These are phyloP conservation scores for Eucalyptus regnans DNA, from an alignment of 345 rosid species.

Conservation along the genomic window DNA sequence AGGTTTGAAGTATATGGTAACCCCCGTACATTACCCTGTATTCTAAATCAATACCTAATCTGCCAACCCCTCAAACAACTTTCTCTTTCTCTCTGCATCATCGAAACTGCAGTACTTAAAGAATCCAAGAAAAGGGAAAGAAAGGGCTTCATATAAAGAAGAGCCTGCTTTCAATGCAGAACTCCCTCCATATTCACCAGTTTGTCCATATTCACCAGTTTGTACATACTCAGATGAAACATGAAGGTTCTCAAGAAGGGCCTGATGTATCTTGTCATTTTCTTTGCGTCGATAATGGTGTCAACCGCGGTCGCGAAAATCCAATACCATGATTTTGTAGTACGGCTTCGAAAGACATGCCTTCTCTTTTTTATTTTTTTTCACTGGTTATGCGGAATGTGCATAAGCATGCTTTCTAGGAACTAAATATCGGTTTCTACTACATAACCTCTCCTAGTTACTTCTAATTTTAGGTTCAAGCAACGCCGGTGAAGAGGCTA, in stretches of 20 bases:
- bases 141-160: neutral
- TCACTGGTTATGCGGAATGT: neutral
- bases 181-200: neutral
- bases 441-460: neutral
- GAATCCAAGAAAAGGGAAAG: neutral
- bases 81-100: neutral
- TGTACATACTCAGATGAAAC: neutral
- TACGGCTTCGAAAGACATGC: slow-evolving; percentile 10
- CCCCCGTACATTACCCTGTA: neutral
- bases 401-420: neutral
- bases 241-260: neutral
- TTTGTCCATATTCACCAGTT: neutral
- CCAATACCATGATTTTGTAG: slow-evolving; percentile 64
- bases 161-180: neutral
- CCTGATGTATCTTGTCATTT: neutral
- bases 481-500: slow-evolving; percentile 84
- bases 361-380: neutral
- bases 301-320: slow-evolving; percentile 16
- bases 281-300: slow-evolving; percentile 19
- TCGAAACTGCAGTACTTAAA: neutral
- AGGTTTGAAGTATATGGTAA: neutral
- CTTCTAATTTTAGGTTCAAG: slow-evolving; percentile 39
- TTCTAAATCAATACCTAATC: neutral
- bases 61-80: neutral
- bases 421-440: neutral